Base-by-base conservation (phyloP, 331 rosid species). In the Stylosanthes scabra region DNA sequence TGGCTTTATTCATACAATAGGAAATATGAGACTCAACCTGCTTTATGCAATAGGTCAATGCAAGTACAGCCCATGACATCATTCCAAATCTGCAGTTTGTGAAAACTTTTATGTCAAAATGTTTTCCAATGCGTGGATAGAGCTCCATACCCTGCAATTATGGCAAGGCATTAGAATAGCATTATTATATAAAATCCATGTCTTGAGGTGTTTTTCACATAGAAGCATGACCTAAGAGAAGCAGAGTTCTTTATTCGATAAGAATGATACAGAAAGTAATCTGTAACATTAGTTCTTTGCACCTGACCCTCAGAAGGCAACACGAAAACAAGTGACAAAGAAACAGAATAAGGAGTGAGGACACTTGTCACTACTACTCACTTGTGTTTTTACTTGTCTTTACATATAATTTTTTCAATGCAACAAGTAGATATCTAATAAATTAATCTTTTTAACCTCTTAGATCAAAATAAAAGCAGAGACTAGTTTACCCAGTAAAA, bases 51-150 rank as follows among this genome's bases (percentile, higher is more conserved):
- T 91, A 94, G 67, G 99, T 94, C 73, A 94, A 59, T 47, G 99
- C 93, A 84, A 94, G 97, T 83, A 94, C 99, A 15, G 97, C 97
- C 99, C 99, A 94, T 11, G 97, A 91, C 99, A 94, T 94, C 99
- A 94, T 94, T 82, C 99, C 99, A 84, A 94, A 94, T 88, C 99
- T 87, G 89, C 97, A 87, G 88, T 94, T 94, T 49, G 99, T 94
- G 85, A 94, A 94, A 77, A 90, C 97, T 86, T 94, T 91, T 54
- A 94, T 91, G 71, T 94, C 99, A 81, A 94, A 91, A 77, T 83
- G 15, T 77, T 91, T 81, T 45, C 99, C 99, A 58, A 94, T 91
- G 81, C 99, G 93, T n/a, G 99, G 99, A 84, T 94, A 91, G 72
- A 94, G 86, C 84, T 94, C 99, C 99, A 94, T 88, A 31, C 99